Base-by-base conservation (phyloP, 2,329 filamentous ascomycete species). In the Graphilbum fragrans region DNA sequence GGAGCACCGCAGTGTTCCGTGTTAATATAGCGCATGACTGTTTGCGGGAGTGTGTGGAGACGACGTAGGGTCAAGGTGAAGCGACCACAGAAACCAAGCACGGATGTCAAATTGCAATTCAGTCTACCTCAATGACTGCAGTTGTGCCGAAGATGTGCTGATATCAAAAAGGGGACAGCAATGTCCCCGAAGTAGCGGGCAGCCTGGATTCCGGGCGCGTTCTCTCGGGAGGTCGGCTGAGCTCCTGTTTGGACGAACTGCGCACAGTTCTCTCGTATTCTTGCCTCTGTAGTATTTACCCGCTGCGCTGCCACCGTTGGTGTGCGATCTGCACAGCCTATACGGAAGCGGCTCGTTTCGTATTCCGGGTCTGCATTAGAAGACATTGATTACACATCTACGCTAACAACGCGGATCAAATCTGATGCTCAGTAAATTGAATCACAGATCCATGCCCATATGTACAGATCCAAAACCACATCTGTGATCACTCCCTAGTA, bases 21-120 rank as follows among this genome's bases (percentile, higher is more conserved):
- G n/a, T n/a, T n/a, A n/a, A n/a, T n/a, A n/a, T n/a, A n/a, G n/a
- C n/a, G n/a, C n/a, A n/a, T n/a, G n/a, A n/a, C n/a, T n/a, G n/a
- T n/a, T n/a, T n/a, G n/a, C n/a, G n/a, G n/a, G n/a, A n/a, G n/a
- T n/a, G n/a, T n/a, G n/a, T n/a, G n/a, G n/a, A n/a, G 21, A 16
- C 10, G 5, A 37, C 18, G 21, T 21, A 12, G 10, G 21, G 35
- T 17, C 19, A 37, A 35, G 19, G 33, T 12, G 21, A 22, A 3
- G 25, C 23, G 29, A 21, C 23, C n/a, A 36, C 29, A 18, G 33
- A 36, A 34, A 35, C 29, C 12, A 65, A 90, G 88, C 88, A 94
- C 85, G 82, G 85, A 94, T 94, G 87, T 95, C 87, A 94, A 94
- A 94, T 94, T 95, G 79, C 88, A 92, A 90, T 82, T 70, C 76